Base-by-base conservation (phyloP, 306 rosid genomes). In the Coriaria nepalensis region DNA sequence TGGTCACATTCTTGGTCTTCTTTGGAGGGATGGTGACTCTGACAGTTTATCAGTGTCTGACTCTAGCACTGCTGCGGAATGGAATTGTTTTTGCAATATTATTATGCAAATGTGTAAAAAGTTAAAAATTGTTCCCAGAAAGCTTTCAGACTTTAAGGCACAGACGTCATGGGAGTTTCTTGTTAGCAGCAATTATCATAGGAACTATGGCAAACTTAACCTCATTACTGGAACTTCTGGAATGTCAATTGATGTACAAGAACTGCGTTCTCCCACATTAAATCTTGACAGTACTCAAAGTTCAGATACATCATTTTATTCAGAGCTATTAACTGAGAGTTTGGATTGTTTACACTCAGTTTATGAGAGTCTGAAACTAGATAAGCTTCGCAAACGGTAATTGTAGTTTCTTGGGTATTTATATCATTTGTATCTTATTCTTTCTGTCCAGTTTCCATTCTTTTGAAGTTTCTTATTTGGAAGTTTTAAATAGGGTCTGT, bases 321-420 rank as follows among this genome's bases (percentile, higher is more conserved):
- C 77, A 12, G 82, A 84, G 63, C 69, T 84, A 60, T 63, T 81
- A 69, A 57, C 56, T 63, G 82, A 77, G 70, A 68, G 74, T 65
- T 69, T 90, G 53, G 87, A 74, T 66, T 84, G 93, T 60, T 82
- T 90, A 67, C 97, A 90, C 73, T 90, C 95, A 29, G 86, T 90
- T 47, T 90, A 90, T 56, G 97, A 90, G 73, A 81, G 72, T 70
- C 67, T 88, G 61, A 87, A 87, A 69, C 78, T 88, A 64, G 81
- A 88, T 62, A 78, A 70, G 65, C 97, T 88, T 61, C 93, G 97
- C 36, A 88, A 74, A 64, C 38, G 93, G 96, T 87, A 57, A 50
- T 10, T 41, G n/a, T 52, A 45, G 48, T 32, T 66, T 54, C 8
- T 32, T 12, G 5, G 10, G 9, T 35, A 40, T 47, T 35, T 36